Conservation (phyloP, 441 rosid species). For the Gossypium trilobum region DNA sequence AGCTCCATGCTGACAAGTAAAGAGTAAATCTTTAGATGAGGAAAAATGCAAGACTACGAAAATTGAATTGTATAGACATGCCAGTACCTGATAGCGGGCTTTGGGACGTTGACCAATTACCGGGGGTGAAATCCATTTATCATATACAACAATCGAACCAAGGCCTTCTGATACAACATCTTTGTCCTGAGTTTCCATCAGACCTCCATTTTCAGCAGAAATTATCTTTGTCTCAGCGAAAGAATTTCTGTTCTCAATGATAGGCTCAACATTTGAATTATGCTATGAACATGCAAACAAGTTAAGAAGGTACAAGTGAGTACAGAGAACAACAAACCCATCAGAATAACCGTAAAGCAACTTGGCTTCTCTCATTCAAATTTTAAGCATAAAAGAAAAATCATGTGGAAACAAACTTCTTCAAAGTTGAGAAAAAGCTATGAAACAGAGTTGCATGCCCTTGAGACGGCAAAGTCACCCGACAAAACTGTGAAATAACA, state of each 20-base stretch:
- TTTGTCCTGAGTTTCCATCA: slow-evolving; percentile 67
- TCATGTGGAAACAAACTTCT: not conserved
- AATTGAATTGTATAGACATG: slow-evolving; percentile 7
- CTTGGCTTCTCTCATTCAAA: not conserved
- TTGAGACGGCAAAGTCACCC: not conserved
- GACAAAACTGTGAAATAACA: not conserved
- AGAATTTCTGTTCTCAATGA: slow-evolving; percentile 55
- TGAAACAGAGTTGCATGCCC: not conserved
- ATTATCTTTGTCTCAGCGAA: slow-evolving; percentile 60
- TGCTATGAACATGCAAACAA: slow-evolving; percentile 37
- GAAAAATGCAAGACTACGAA: slow-evolving; percentile 11
- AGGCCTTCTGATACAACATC: slow-evolving; percentile 77
- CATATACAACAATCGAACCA: slow-evolving; percentile 64
- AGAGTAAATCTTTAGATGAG: slow-evolving; percentile 22
- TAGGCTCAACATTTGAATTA: slow-evolving; percentile 44
- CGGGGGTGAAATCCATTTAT: slow-evolving; percentile 76
- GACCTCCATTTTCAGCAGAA: slow-evolving; percentile 54
- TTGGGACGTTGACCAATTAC: slow-evolving; percentile 76
- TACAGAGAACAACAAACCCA: not conserved
- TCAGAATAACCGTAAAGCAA: not conserved
- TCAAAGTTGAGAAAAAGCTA: not conserved
- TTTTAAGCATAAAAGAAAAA: not conserved
- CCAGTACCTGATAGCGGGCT: slow-evolving; percentile 80
- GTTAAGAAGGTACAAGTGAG: slow-evolving; percentile 10
- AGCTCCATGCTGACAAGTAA: slow-evolving; percentile 74